These are phyloP conservation scores for Beta macrorhiza DNA, from an alignment of 179 eudicot species.

Conservation along the genomic window DNA sequence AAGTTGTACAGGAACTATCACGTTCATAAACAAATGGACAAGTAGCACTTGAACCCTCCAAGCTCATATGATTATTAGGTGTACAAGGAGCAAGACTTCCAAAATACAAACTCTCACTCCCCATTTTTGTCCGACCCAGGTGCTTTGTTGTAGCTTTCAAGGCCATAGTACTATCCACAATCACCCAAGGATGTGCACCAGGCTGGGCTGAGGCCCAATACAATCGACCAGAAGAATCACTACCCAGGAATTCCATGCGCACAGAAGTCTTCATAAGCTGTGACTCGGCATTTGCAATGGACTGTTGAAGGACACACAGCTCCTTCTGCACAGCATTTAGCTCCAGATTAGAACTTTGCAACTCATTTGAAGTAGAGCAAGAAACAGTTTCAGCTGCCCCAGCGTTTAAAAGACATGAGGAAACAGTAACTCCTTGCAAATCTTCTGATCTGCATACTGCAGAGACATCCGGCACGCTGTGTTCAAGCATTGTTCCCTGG, in stretches of 20 bases:
- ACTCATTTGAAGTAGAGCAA: constrained; percentile 29
- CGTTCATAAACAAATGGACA: constrained; percentile 37
- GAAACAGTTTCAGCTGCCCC: constrained; percentile 26
- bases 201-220: constrained; percentile 67
- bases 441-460: constrained; percentile 29
- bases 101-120: constrained; percentile 15
- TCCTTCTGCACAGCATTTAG: constrained; percentile 44
- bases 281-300: constrained; percentile 51
- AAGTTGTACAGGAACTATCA: constrained; percentile 19
- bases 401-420: constrained; percentile 16
- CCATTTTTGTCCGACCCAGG: constrained; percentile 12
- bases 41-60: constrained; percentile 41
- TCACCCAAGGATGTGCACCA: constrained; percentile 39
- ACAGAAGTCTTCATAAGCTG: constrained; percentile 61
- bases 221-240: constrained; percentile 66
- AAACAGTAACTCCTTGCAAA: constrained; percentile 28
- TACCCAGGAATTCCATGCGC: constrained; percentile 72
- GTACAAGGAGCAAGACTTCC: constrained; percentile 13
- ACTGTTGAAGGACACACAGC: constrained; percentile 47
- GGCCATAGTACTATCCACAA: constrained; percentile 43
- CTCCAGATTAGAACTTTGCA: constrained; percentile 40
- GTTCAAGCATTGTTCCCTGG: constrained; percentile 29
- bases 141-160: constrained; percentile 29
- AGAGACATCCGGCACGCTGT: constrained; percentile 20
- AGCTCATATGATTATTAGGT: constrained; percentile 14